These are phyloP conservation scores for Coemansia sp. DNA, from an alignment of 192 early-diverging fungal genomes.

Conservation along the genomic window DNA sequence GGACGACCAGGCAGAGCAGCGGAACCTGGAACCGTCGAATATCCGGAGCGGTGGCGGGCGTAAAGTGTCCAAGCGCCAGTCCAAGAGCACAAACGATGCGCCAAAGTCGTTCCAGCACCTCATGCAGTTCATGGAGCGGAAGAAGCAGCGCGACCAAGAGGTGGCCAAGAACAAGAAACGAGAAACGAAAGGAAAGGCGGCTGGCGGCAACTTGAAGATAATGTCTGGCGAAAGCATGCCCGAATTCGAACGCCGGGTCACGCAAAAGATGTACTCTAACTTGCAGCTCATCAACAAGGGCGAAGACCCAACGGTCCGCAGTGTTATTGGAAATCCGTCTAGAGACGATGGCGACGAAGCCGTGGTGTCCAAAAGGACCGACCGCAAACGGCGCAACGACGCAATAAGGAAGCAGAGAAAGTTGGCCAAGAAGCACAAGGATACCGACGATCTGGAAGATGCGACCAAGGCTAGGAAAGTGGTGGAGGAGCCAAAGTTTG, in stretches of 20 bases:
- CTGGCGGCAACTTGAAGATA: slow-evolving; percentile 15
- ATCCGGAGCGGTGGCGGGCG: slow-evolving; percentile 43
- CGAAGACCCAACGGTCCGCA: not conserved
- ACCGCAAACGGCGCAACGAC: slow-evolving; percentile 31
- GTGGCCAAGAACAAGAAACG: slow-evolving; percentile 11
- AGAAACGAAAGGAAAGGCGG: not conserved
- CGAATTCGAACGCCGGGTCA: slow-evolving; percentile 38
- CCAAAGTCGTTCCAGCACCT: slow-evolving; percentile 36
- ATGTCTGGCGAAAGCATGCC: slow-evolving; percentile 40
- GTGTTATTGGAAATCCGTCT: slow-evolving; percentile 13
- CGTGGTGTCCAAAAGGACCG: slow-evolving; percentile 31
- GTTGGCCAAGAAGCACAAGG: slow-evolving; percentile 28
- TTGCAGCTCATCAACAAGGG: slow-evolving; percentile 31
- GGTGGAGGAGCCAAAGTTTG: slow-evolving; percentile 30
- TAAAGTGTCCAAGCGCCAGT: slow-evolving; percentile 27
- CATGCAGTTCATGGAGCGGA: slow-evolving; percentile 26
- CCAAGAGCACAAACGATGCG: slow-evolving; percentile 22
- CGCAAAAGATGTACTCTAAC: slow-evolving; percentile 43
- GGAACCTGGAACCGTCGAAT: slow-evolving; percentile 42
- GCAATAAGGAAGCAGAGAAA: slow-evolving; percentile 32
- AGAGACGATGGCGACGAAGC: slow-evolving; percentile 28
- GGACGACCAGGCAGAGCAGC: slow-evolving; percentile 25
- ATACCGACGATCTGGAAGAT: slow-evolving; percentile 10
- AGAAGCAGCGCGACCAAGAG: slow-evolving; percentile 27
- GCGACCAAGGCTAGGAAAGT: not conserved